Conservation (phyloP, 768 basidiomycete genomes). For the Lactarius quietus region DNA sequence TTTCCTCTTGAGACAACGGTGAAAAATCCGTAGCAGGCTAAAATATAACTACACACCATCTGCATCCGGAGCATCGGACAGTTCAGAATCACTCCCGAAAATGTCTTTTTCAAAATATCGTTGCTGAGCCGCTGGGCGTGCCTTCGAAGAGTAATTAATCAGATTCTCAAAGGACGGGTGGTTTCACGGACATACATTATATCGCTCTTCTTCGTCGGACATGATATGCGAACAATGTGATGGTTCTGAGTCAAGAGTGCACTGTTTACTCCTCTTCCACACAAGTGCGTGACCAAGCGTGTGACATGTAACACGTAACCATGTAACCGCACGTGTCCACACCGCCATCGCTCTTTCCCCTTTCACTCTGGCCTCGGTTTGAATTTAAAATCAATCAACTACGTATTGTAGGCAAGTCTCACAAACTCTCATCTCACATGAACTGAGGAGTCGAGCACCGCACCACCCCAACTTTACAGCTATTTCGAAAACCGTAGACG, state of each 20-base stretch:
- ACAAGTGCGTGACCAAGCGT: neutral
- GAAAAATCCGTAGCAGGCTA: neutral
- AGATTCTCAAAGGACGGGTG: neutral
- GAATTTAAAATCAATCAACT: no score
- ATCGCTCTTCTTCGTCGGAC: constrained; percentile 22
- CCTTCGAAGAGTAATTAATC: constrained; percentile 1
- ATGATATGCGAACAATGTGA: constrained; percentile 2
- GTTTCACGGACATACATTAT: neutral
- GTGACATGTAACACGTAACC: neutral
- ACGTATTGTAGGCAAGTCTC: no score
- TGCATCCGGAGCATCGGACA: constrained; percentile 22
- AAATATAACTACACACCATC: constrained; percentile 5
- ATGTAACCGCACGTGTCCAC: no score
- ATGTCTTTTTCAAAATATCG: constrained; percentile 23
- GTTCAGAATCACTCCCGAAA: constrained; percentile 23
- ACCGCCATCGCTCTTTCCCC: no score
- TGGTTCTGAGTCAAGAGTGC: neutral
- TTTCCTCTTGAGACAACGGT: constrained; percentile 31
- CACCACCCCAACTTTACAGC: no score
- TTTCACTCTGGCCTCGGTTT: no score
- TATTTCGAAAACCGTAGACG: no score
- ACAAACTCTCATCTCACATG: no score
- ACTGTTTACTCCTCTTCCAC: neutral
- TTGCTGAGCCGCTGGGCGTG: constrained; percentile 13
- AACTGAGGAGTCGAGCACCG: no score